Evolutionary conservation across 2,329 filamentous ascomycete species (phyloP).

Genomic region (Bipolaris gigantea): DNA sequence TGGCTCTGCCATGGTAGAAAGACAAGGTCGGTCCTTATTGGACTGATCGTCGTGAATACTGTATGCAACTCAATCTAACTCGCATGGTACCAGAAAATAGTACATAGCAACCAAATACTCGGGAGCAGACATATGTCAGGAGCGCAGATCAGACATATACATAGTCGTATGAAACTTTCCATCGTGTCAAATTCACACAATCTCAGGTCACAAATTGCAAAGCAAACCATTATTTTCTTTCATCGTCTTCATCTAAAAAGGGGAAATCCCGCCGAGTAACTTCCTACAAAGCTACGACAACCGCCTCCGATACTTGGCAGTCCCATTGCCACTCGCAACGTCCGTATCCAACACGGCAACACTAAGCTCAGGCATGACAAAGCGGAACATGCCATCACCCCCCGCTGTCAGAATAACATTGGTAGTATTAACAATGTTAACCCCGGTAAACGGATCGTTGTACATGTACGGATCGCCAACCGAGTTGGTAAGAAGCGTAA

Average conservation of each 20-base stretch:
- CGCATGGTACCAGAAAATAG: too few species aligned
- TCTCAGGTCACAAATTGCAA: too few species aligned
- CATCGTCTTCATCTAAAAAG: background rate
- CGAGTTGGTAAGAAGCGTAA: constrained; percentile 51
- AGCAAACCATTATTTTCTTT: background rate
- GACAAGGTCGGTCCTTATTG: background rate
- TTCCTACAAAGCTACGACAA: background rate
- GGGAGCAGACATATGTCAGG: too few species aligned
- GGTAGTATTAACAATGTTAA: constrained; percentile 44
- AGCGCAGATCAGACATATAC: background rate
- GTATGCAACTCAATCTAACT: too few species aligned
- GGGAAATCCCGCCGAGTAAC: too few species aligned
- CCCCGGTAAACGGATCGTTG: constrained; percentile 52
- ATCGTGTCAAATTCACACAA: background rate
- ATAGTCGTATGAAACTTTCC: too few species aligned
- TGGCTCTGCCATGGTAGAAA: background rate
- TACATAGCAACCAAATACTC: too few species aligned
- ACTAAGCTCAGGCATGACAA: constrained; percentile 58
- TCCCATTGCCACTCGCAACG: constrained; percentile 4
- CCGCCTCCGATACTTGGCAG: background rate
- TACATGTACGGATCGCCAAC: constrained; percentile 44
- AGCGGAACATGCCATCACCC: constrained; percentile 54
- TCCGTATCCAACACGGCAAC: constrained; percentile 58
- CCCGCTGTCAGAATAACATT: constrained; percentile 33
- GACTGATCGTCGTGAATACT: background rate